Conservation (phyloP, 495 filamentous ascomycete species). For the Pseudevernia furfuracea region DNA sequence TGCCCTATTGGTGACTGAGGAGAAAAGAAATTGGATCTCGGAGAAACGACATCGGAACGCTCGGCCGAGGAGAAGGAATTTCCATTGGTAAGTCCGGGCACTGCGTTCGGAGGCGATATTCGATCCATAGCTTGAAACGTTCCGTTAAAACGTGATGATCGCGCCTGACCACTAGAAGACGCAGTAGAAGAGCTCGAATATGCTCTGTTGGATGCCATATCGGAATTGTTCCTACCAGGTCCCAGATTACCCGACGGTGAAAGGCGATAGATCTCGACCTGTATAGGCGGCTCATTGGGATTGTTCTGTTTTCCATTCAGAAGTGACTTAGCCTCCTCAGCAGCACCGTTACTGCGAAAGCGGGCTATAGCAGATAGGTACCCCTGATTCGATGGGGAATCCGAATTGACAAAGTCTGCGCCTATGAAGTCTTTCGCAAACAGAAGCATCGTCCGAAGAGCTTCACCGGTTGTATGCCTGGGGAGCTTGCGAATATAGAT, state of each 20-base stretch:
- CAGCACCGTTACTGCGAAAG: slow-evolving; percentile 63
- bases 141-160: slow-evolving; percentile 69
- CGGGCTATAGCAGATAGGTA: slow-evolving; percentile 67
- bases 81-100: slow-evolving; percentile 45
- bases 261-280: slow-evolving; percentile 61
- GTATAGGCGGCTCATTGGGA: slow-evolving; percentile 66
- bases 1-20: slow-evolving; percentile 78
- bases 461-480: slow-evolving; percentile 60
- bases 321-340: slow-evolving; percentile 66
- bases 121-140: slow-evolving; percentile 67
- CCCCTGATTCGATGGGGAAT: slow-evolving; percentile 60
- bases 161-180: slow-evolving; percentile 48
- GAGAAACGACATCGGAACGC: slow-evolving; percentile 51
- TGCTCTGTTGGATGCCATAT: slow-evolving; percentile 47
- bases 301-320: slow-evolving; percentile 75
- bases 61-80: slow-evolving; percentile 38
- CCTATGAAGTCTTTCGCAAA: slow-evolving; percentile 77
- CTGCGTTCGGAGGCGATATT: slow-evolving; percentile 56
- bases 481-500: slow-evolving; percentile 73
- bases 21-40: slow-evolving; percentile 70
- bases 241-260: slow-evolving; percentile 39
- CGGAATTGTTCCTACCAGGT: slow-evolving; percentile 52
- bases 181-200: slow-evolving; percentile 48
- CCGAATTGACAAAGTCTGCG: slow-evolving; percentile 59
- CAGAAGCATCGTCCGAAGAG: slow-evolving; percentile 71